These are phyloP conservation scores for Bruguiera parviflora DNA, from an alignment of 345 rosid species.

Conservation along the genomic window DNA sequence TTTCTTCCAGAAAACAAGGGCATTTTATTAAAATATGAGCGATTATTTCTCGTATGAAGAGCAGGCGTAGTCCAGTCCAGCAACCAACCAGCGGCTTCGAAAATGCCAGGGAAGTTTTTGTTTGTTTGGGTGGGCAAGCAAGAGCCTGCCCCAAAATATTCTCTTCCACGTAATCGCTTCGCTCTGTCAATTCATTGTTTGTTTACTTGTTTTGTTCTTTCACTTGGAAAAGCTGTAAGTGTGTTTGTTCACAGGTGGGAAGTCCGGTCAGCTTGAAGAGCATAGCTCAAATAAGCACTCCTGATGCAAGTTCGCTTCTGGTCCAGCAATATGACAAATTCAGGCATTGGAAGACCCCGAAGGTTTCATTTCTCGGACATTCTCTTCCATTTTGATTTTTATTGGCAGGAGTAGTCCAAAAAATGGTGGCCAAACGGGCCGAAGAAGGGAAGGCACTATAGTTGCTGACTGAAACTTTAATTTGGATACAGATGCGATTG, in stretches of 20 bases:
- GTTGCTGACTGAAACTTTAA: slow-evolving; percentile 31
- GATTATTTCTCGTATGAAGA: too few relatives aligned
- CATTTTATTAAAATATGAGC: not conserved
- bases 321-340: slow-evolving; percentile 90
- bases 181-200: too few relatives aligned
- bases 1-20: too few relatives aligned
- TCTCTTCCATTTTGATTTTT: not conserved
- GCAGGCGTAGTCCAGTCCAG: too few relatives aligned
- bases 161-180: too few relatives aligned
- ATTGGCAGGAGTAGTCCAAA: slow-evolving; percentile 69
- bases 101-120: too few relatives aligned
- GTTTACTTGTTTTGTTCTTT: not conserved
- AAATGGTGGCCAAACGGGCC: slow-evolving; percentile 82
- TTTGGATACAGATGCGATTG: slow-evolving; percentile 9
- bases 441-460: slow-evolving; percentile 84
- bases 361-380: not conserved
- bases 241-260: slow-evolving; percentile 56
- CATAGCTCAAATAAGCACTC: slow-evolving; percentile 85
- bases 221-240: slow-evolving; percentile 7
- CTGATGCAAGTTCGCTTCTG: slow-evolving; percentile 86
- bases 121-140: too few relatives aligned
- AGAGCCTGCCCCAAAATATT: too few relatives aligned
- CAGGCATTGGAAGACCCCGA: slow-evolving; percentile 40
- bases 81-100: too few relatives aligned
- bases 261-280: slow-evolving; percentile 84